Conservation (phyloP, 306 rosid genomes). For the Citrullus colocynthis region DNA sequence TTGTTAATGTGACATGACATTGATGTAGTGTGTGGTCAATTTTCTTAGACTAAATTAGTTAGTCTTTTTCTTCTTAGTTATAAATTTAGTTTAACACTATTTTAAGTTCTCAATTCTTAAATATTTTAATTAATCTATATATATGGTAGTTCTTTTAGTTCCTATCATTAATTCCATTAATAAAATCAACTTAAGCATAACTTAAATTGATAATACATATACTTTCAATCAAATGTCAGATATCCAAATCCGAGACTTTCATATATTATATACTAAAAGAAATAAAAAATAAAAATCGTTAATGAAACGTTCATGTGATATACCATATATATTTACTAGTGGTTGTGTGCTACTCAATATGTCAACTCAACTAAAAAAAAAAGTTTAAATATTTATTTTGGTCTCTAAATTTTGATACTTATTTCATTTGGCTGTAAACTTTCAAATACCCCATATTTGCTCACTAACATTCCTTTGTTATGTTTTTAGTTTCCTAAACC, state of each 20-base stretch:
- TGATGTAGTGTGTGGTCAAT: background rate
- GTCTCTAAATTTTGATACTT: background rate
- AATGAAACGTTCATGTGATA: background rate
- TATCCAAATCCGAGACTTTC: no score
- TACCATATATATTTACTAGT: no score
- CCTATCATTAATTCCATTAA: background rate
- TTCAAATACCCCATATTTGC: no score
- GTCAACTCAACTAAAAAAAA: background rate
- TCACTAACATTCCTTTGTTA: background rate
- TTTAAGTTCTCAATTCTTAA: background rate
- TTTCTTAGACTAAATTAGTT: background rate
- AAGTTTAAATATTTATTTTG: background rate
- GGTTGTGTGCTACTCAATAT: no score
- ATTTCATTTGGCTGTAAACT: no score
- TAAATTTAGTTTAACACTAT: background rate
- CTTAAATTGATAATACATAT: no score
- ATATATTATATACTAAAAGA: no score
- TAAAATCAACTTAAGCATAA: no score
- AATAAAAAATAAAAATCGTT: no score
- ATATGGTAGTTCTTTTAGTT: background rate
- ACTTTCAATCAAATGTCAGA: no score
- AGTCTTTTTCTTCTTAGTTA: background rate
- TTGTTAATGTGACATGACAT: background rate
- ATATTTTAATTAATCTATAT: background rate
- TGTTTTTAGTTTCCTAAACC: background rate